Evolutionary conservation across 805 yeast genomes (phyloP).

Genomic region (Lachancea sp.): DNA sequence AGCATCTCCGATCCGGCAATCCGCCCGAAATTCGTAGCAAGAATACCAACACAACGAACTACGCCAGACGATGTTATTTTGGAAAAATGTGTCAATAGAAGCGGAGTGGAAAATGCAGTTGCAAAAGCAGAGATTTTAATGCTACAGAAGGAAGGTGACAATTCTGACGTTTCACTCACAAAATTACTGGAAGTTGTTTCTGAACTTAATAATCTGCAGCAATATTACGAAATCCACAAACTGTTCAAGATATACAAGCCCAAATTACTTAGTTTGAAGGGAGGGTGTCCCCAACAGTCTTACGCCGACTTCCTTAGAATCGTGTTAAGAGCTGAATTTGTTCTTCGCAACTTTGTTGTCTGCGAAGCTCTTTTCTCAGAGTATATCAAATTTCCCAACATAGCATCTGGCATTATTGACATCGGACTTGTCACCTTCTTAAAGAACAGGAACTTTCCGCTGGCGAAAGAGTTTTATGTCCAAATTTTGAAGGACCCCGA

Average conservation of each 20-base stretch:
- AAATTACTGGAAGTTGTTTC: conserved; percentile 1
- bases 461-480: conserved; percentile 29
- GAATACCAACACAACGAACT: no score
- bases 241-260: conserved; percentile 15
- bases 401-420: conserved; percentile 17
- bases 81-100: no score
- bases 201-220: neutral
- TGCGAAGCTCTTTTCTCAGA: conserved; percentile 27
- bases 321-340: conserved; percentile 17
- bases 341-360: conserved; percentile 16
- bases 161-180: neutral
- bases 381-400: conserved; percentile 22
- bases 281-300: conserved; percentile 1
- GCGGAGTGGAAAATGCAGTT: no score
- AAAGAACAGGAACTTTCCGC: conserved; percentile 22
- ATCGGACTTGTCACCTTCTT: conserved; percentile 27
- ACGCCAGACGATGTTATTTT: no score
- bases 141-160: neutral
- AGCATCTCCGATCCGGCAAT: neutral
- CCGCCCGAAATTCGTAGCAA: neutral
- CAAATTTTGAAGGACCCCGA: conserved; percentile 28
- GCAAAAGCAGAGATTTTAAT: neutral
- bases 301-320: conserved; percentile 14
- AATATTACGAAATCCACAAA: conserved; percentile 20
- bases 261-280: conserved; percentile 8